Evolutionary conservation across 2,329 filamentous ascomycete genomes (phyloP).

Genomic region (Lomentospora prolificans): DNA sequence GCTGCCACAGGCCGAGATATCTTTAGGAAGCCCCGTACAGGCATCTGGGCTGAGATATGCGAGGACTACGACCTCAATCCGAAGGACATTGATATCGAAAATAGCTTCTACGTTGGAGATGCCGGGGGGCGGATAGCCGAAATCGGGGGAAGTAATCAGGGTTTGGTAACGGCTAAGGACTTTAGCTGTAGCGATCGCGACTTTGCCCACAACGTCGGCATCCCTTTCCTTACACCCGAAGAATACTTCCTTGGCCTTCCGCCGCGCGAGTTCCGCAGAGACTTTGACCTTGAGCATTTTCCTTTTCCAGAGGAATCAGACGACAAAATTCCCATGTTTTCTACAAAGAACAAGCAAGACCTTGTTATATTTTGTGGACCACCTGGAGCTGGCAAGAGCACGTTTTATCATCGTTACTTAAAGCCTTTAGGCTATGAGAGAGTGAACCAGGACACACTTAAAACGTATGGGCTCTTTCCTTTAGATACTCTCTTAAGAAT

Average conservation of each 20-base stretch:
- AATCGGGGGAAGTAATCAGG: conserved; percentile 34
- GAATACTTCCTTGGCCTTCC: conserved; percentile 73
- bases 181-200: conserved; percentile 64
- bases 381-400: conserved; percentile 85
- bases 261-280: conserved; percentile 53
- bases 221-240: conserved; percentile 78
- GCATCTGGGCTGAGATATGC: conserved; percentile 69
- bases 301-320: conserved; percentile 14
- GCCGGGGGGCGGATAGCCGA: conserved; percentile 53
- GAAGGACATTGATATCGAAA: conserved; percentile 53
- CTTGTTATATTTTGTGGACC: conserved; percentile 81
- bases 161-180: conserved; percentile 33
- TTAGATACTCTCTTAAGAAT: fast-evolving
- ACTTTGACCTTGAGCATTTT: conserved; percentile 61
- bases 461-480: conserved; percentile 37
- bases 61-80: conserved; percentile 49
- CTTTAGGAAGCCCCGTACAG: conserved; percentile 76
- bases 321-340: conserved; percentile 29
- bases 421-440: conserved; percentile 71
- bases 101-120: conserved; percentile 84
- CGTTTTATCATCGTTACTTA: conserved; percentile 73
- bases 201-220: conserved; percentile 74
- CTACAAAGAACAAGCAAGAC: conserved; percentile 58
- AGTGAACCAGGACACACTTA: conserved; percentile 84
- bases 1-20: conserved; percentile 75